Percentiles rank a stretch among this genome's conserved stretches.
Conservation (phyloP, 1,284 basidiomycete species). For the Papiliotrema laurentii region DNA sequence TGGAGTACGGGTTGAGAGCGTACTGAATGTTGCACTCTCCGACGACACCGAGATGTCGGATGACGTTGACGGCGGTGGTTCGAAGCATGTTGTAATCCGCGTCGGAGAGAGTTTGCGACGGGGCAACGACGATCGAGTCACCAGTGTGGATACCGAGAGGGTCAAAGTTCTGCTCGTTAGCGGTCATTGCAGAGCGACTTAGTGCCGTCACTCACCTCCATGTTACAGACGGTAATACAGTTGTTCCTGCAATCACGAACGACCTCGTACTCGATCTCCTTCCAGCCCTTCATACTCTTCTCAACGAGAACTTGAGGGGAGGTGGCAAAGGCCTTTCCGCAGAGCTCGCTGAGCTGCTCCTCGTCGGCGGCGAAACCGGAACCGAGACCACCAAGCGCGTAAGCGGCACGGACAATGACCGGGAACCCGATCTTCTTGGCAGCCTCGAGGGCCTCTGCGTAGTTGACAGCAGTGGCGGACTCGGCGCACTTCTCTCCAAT, state of each 20-base stretch:
- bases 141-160: constrained; percentile 98
- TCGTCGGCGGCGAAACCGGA: constrained; percentile 92
- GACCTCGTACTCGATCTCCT: constrained; percentile 99
- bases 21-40: constrained; percentile 99
- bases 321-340: constrained; percentile 91
- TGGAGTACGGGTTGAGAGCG: constrained; percentile 88
- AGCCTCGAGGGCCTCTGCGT: constrained; percentile 79
- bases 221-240: constrained; percentile 99
- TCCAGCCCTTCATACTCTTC: constrained; percentile 99
- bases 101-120: constrained; percentile 96
- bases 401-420: constrained; percentile 94
- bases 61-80: constrained; percentile 95
- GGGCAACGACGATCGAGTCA: constrained; percentile 98
- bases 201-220: constrained; percentile 69
- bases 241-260: constrained; percentile 91
- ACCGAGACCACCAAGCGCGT: constrained; percentile 90
- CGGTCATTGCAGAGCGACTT: neutral
- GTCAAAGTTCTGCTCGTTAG: constrained; percentile 77
- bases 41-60: constrained; percentile 93
- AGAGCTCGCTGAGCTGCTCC: constrained; percentile 77
- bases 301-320: constrained; percentile 96
- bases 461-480: constrained; percentile 71
- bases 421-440: constrained; percentile 88
- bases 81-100: constrained; percentile 98
- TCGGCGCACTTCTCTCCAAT: constrained; percentile 92